A percentile compares a stretch with the other conserved stretches of the same genome.
phyloP scores from a whole-genome alignment of 306 rosid genomes.

The Quercus agrifolia region DNA sequence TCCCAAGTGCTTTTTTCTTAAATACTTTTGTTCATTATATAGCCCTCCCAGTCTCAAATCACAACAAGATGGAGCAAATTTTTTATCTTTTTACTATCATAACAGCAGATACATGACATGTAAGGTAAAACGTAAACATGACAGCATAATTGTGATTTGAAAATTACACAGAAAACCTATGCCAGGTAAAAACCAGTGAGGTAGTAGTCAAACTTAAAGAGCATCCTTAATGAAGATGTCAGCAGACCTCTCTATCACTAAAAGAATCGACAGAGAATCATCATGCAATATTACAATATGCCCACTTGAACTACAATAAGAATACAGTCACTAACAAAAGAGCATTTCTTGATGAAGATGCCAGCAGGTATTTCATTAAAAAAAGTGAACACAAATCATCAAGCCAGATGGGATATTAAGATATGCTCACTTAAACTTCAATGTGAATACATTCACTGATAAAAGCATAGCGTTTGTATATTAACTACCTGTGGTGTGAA shows the following conservation, averaged over 20 bases:
- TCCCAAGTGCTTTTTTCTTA: too few relatives aligned
- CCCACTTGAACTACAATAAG: neutral
- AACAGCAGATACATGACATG: neutral
- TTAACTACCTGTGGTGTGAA: constrained; percentile 82
- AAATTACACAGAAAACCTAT: neutral
- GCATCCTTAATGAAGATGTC: neutral
- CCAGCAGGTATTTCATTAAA: constrained; percentile 6
- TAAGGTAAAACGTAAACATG: neutral
- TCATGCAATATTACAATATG: constrained; percentile 17
- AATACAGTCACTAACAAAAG: neutral
- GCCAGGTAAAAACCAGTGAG: neutral
- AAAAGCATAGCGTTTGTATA: neutral
- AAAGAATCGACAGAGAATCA: constrained; percentile 11
- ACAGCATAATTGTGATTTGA: neutral
- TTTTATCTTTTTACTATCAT: neutral
- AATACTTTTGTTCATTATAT: too few relatives aligned
- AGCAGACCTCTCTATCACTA: constrained; percentile 5
- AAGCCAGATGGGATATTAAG: constrained; percentile 13
- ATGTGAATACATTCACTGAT: neutral
- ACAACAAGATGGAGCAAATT: too few relatives aligned
- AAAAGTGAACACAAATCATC: constrained; percentile 13
- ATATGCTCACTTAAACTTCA: neutral
- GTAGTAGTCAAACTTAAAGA: neutral
- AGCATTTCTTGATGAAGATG: neutral
- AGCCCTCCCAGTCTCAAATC: too few relatives aligned